phyloP scores from a whole-genome alignment of 441 rosid species.

The Metrosideros polymorpha region DNA sequence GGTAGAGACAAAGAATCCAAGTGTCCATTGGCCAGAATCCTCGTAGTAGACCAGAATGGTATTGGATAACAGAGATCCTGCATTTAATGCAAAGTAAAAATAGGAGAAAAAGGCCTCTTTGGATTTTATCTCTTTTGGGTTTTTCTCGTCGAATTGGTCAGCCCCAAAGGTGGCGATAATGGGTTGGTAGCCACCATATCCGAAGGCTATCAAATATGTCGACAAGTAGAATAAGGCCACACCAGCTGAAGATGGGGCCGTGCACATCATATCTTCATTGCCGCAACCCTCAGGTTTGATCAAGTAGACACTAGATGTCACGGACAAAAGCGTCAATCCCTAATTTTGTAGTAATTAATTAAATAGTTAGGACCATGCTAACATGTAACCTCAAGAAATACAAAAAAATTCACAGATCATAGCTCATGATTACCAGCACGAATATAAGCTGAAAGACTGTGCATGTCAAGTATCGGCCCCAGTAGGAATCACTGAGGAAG shows the following conservation, averaged over 20 bases:
- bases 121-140: slow-evolving; percentile 20
- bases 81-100: slow-evolving; percentile 80
- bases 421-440: slow-evolving; percentile 23
- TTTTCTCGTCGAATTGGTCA: slow-evolving; percentile 60
- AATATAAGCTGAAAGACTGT: slow-evolving; percentile 44
- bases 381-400: neutral
- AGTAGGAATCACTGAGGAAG: slow-evolving; percentile 86
- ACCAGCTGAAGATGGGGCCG: slow-evolving; percentile 30
- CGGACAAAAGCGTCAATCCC: slow-evolving; percentile 53
- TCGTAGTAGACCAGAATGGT: slow-evolving; percentile 76
- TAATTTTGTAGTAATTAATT: slow-evolving; percentile 1
- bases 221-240: slow-evolving; percentile 49
- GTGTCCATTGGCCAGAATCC: slow-evolving; percentile 68
- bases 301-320: slow-evolving; percentile 51
- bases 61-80: slow-evolving; percentile 78
- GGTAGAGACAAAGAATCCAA: slow-evolving; percentile 59
- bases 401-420: neutral
- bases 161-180: slow-evolving; percentile 87
- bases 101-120: slow-evolving; percentile 70
- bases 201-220: slow-evolving; percentile 64
- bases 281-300: slow-evolving; percentile 74
- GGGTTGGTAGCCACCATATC: slow-evolving; percentile 93
- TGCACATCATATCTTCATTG: slow-evolving; percentile 32
- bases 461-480: slow-evolving; percentile 85
- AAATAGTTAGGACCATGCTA: neutral